Percentiles rank a stretch among this genome's conserved stretches.
Evolutionary conservation across 1,284 basidiomycete species (phyloP).

Genomic region (Coniophora puteana): DNA sequence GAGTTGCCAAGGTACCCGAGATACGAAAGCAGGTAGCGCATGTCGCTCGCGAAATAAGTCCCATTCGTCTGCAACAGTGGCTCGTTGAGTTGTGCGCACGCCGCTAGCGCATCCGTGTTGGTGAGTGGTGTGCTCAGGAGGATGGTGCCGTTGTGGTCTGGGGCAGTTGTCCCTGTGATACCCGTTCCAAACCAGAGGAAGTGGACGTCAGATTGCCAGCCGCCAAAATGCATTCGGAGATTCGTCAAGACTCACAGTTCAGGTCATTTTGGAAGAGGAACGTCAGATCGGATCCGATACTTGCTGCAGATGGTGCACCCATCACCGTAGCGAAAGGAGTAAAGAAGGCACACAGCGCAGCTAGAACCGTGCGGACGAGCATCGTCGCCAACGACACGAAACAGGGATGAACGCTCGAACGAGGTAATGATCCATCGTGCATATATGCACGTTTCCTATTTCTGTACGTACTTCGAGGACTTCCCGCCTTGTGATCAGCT

Average conservation of each 20-base stretch:
- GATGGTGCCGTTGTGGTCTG: slow-evolving; percentile 1
- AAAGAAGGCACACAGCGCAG: too few relatives aligned
- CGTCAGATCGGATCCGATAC: slow-evolving; percentile 2
- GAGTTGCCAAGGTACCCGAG: slow-evolving; percentile 19
- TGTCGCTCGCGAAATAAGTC: slow-evolving; percentile 22
- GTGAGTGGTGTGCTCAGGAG: not conserved
- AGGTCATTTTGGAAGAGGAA: slow-evolving; percentile 5
- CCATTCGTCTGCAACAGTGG: slow-evolving; percentile 21
- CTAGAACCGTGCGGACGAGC: too few relatives aligned
- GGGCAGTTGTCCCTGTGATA: slow-evolving; percentile 1
- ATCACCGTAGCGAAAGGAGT: too few relatives aligned
- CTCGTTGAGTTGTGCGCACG: slow-evolving; percentile 22
- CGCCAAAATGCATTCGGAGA: too few relatives aligned
- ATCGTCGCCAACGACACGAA: too few relatives aligned
- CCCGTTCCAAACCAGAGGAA: not conserved
- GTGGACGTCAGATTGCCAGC: not conserved
- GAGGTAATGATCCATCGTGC: too few relatives aligned
- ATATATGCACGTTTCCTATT: too few relatives aligned
- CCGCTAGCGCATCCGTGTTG: not conserved
- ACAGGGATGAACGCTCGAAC: too few relatives aligned
- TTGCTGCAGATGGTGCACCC: not conserved
- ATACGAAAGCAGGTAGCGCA: slow-evolving; percentile 21
- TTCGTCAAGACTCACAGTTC: slow-evolving; percentile 4
- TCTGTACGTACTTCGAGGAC: too few relatives aligned
- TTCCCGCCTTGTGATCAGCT: too few relatives aligned